phyloP scores from a whole-genome alignment of 139 green algal genomes.

The Gonium pectorale region DNA sequence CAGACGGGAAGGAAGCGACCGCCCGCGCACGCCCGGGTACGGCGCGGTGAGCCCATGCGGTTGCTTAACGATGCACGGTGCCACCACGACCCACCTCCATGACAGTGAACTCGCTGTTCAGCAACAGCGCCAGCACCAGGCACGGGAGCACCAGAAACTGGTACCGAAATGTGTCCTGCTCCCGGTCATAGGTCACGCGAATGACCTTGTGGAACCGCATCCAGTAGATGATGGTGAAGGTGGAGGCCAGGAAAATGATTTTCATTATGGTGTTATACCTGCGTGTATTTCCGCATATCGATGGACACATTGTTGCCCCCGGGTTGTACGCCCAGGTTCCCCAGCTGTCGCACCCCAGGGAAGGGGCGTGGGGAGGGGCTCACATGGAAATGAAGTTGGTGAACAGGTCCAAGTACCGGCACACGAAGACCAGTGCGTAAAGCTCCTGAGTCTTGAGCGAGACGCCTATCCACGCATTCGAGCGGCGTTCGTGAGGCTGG shows the following conservation, averaged over 20 bases:
- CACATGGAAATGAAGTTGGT: slow-evolving; percentile 92
- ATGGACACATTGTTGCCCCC: not conserved
- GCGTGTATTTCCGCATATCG: not conserved
- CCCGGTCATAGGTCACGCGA: slow-evolving; percentile 93
- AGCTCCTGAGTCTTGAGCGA: slow-evolving; percentile 98
- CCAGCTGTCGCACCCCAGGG: no score
- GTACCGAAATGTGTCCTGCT: slow-evolving; percentile 97
- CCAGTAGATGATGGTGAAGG: slow-evolving; percentile 91
- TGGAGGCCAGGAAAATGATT: slow-evolving; percentile 91
- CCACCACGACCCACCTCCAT: slow-evolving; percentile 88
- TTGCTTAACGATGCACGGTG: no score
- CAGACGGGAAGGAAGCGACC: no score
- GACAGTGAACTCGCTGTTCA: slow-evolving; percentile 83
- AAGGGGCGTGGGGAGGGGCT: no score
- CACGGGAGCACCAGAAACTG: slow-evolving; percentile 88
- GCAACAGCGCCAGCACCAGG: slow-evolving; percentile 81
- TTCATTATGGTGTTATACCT: slow-evolving; percentile 99
- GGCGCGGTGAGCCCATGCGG: no score
- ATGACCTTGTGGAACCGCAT: slow-evolving; percentile 93
- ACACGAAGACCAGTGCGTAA: slow-evolving; percentile 96
- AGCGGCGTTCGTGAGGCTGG: no score
- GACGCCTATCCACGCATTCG: slow-evolving; percentile 91
- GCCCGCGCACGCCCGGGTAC: no score
- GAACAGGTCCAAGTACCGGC: slow-evolving; percentile 97
- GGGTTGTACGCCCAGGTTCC: no score